Percentiles rank a stretch among this genome's conserved stretches.
These are phyloP conservation scores for Chrysoporthe puriensis DNA, from an alignment of 2,329 filamentous ascomycete genomes.

Conservation along the genomic window DNA sequence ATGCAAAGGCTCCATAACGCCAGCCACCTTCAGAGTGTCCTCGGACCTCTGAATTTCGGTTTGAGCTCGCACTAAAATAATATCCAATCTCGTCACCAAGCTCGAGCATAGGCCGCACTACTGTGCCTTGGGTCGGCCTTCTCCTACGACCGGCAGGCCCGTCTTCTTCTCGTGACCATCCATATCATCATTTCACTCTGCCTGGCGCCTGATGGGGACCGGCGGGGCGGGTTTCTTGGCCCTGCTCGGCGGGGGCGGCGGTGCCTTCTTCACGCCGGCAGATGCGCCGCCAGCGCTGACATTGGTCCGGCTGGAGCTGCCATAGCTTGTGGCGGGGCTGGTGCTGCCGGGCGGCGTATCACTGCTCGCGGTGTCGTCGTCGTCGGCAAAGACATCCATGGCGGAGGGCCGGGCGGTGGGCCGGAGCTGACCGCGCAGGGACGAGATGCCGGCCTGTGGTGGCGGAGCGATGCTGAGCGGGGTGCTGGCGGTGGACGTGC, in stretches of 20 bases:
- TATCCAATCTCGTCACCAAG: background rate
- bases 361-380: slow-evolving; percentile 54
- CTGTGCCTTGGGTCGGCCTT: background rate
- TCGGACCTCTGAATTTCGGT: background rate
- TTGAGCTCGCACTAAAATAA: background rate
- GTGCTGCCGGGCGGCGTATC: slow-evolving; percentile 57
- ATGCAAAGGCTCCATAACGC: background rate
- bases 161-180: background rate
- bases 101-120: no score
- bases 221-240: slow-evolving; percentile 61
- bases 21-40: background rate
- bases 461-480: slow-evolving; percentile 27
- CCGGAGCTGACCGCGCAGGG: slow-evolving; percentile 48
- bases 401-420: slow-evolving; percentile 48
- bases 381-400: slow-evolving; percentile 52
- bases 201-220: slow-evolving; percentile 46
- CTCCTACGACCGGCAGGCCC: background rate
- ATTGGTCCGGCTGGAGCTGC: slow-evolving; percentile 54
- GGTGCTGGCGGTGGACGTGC: slow-evolving; percentile 25
- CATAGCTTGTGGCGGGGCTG: slow-evolving; percentile 61
- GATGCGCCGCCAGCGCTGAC: slow-evolving; percentile 37
- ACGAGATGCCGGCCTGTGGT: slow-evolving; percentile 37
- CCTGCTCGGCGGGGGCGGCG: slow-evolving; percentile 51
- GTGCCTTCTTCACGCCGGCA: slow-evolving; percentile 40
- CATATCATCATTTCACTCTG: background rate